phyloP scores from a whole-genome alignment of 768 basidiomycete genomes.

The Hericium rajendrae region DNA sequence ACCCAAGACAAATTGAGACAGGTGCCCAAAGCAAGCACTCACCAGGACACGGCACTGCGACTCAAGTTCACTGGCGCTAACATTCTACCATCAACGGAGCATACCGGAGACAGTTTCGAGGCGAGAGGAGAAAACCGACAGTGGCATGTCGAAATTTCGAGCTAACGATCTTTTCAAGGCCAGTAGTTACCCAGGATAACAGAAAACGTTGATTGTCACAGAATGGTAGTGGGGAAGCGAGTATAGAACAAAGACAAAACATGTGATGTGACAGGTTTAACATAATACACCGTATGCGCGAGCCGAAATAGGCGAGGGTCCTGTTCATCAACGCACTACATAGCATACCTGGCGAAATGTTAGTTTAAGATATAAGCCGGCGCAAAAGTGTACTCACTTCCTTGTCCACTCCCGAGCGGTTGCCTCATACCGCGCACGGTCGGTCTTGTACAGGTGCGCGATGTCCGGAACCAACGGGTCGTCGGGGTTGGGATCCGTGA shows the following conservation, averaged over 20 bases:
- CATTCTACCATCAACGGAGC: too few relatives aligned
- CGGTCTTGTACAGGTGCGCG: conserved; percentile 98
- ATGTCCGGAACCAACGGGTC: conserved; percentile 98
- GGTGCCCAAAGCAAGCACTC: too few relatives aligned
- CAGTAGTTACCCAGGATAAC: not conserved
- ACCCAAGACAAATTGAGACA: too few relatives aligned
- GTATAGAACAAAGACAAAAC: conserved; percentile 1
- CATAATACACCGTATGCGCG: not conserved
- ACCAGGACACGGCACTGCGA: too few relatives aligned
- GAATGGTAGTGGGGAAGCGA: not conserved
- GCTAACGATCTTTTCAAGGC: too few relatives aligned
- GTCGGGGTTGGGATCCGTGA: conserved; percentile 99
- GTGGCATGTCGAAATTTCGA: too few relatives aligned
- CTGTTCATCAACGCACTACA: conserved; percentile 5
- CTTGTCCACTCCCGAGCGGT: conserved; percentile 99
- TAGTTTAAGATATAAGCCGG: not conserved
- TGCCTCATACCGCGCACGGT: conserved; percentile 92
- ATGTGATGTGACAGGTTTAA: not conserved
- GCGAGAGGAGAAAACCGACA: too few relatives aligned
- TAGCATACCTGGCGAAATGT: conserved; percentile 10
- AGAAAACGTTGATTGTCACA: not conserved
- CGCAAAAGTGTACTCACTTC: conserved; percentile 54
- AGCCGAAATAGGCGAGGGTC: not conserved
- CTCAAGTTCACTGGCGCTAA: too few relatives aligned
- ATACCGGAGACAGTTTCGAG: too few relatives aligned